Conservation (phyloP, 176 grass and related monocot genomes). For the Triticum turgidum region DNA sequence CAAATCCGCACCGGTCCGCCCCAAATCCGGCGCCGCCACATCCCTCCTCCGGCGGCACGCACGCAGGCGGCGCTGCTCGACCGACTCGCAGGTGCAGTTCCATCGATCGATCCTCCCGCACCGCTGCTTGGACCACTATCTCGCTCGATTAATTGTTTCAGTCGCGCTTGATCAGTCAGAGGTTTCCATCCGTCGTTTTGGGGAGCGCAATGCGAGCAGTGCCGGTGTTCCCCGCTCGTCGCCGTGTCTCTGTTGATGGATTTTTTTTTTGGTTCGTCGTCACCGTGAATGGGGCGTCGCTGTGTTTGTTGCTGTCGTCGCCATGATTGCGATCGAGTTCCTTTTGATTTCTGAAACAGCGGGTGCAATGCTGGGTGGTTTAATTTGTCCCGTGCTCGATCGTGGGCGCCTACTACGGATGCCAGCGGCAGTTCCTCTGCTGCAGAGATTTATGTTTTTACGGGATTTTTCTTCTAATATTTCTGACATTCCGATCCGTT, state of each 20-base stretch:
- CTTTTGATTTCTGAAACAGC: not conserved
- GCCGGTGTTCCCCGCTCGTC: not conserved
- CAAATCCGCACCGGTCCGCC: not conserved
- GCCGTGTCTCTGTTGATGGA: not conserved
- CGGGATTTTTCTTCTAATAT: not conserved
- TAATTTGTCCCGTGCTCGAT: not conserved
- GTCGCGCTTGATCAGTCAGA: not conserved
- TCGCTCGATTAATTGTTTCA: not conserved
- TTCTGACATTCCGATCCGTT: constrained; percentile 26
- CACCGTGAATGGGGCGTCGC: not conserved
- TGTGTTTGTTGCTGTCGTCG: not conserved
- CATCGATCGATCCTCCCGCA: not conserved
- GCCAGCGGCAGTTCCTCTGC: not conserved
- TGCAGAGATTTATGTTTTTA: not conserved
- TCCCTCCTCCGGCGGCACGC: not conserved
- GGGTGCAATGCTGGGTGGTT: not conserved
- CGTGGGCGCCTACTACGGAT: not conserved
- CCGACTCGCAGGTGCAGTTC: not conserved
- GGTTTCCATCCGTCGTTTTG: not conserved
- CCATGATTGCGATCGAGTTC: not conserved
- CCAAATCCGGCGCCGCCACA: not conserved
- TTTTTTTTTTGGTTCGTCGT: not conserved
- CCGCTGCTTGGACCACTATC: too few relatives aligned
- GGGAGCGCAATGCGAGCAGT: not conserved
- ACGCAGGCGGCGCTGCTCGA: not conserved